Evolutionary conservation across 2,329 filamentous ascomycete genomes (phyloP).

Genomic region (Hymenoscyphus fraxineus): DNA sequence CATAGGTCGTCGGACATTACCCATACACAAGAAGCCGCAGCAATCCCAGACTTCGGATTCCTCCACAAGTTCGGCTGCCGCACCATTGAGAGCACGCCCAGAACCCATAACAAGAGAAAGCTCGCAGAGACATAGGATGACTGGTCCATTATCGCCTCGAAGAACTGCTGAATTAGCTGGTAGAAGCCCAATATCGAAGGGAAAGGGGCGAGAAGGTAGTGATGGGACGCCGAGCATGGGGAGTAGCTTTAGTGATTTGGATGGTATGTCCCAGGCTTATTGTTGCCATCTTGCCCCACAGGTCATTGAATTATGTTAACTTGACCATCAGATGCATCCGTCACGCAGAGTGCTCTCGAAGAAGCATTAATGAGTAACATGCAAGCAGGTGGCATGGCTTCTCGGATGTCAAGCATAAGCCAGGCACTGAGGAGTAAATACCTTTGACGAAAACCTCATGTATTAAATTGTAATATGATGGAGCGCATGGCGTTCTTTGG

Average conservation of each 20-base stretch:
- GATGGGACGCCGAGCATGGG: constrained; percentile 77
- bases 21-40: constrained; percentile 22
- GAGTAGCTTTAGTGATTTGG: constrained; percentile 81
- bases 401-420: constrained; percentile 65
- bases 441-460: constrained; percentile 22
- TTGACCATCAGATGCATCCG: constrained; percentile 62
- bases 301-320: background rate
- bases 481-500: background rate
- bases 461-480: background rate
- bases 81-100: constrained; percentile 18
- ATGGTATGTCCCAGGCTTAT: constrained; percentile 48
- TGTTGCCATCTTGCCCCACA: background rate
- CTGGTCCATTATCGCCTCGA: constrained; percentile 53
- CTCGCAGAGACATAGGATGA: constrained; percentile 19
- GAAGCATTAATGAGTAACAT: constrained; percentile 73
- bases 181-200: constrained; percentile 49
- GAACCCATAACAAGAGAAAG: constrained; percentile 16
- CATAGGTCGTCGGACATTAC: constrained; percentile 6
- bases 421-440: constrained; percentile 63
- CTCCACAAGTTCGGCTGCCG: constrained; percentile 48
- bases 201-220: constrained; percentile 57
- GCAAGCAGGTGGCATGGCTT: constrained; percentile 56
- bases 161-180: constrained; percentile 56
- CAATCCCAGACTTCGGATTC: constrained; percentile 55
- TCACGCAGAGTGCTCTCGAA: constrained; percentile 76